Base-by-base conservation (phyloP, 345 rosid genomes). In the Gossypium mustelinum region DNA sequence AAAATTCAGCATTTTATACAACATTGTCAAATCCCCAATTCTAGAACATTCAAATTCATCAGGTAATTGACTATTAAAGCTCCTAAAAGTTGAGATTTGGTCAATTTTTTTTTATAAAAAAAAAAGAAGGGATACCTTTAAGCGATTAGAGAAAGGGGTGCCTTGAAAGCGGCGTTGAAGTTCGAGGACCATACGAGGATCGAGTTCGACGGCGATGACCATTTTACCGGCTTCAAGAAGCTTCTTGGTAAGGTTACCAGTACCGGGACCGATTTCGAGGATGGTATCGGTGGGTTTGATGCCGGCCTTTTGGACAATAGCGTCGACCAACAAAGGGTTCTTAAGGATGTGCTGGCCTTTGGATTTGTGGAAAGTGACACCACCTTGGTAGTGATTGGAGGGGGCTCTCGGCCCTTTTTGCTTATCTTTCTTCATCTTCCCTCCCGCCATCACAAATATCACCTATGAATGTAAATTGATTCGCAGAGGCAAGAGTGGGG, bases 141-240 rank as follows among this genome's bases (percentile, higher is more conserved):
- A 39, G 24, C 91, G 88, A 55, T 61, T 82, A 24, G 94, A 83
- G 5, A 60, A 79, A 13, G 94, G 91, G 59, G 97, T 87, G 39
- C 94, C 96, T 79, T 92, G 98, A 75, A 94, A 94, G 9, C 97
- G 92, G 56, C 96, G 98, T 58, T 89, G 83, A 65, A 94, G 91
- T 85, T 94, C 97, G 73, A 90, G 97, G 78, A 94, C 97, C 98
- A 94, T 92, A 47, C 96, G 96, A 45, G 93, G 75, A 78, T 94
- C 98, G 48, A 94, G 87, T 70, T 94, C 98, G 34, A 94, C 79
- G n/a, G 97, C 98, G 76, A 90, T 81, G 54, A 92, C 96, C 78
- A 77, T 79, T 75, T 94, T 92, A 4, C 97, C 97, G 29, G 91
- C 93, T 79, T 94, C 94, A 5, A 92, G 88, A 74, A 94, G 98